Conservation (phyloP, 2,329 filamentous ascomycete species). For the Fusarium sp. region DNA sequence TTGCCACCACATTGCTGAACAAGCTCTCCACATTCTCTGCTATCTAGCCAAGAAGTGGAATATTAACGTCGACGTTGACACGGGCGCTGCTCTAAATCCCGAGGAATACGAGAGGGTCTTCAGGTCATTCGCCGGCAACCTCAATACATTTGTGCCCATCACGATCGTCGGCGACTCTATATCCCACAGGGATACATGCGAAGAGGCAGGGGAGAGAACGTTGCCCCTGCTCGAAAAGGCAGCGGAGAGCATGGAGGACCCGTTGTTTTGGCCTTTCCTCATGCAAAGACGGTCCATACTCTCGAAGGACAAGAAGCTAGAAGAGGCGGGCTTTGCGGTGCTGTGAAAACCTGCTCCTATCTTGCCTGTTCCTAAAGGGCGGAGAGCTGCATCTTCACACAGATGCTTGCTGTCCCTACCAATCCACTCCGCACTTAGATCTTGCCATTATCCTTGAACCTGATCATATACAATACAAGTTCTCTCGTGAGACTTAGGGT, state of each 20-base stretch:
- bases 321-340: constrained; percentile 64
- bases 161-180: background rate
- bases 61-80: constrained; percentile 60
- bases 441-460: no score
- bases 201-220: no score
- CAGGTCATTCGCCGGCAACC: background rate
- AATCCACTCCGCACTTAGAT: no score
- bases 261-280: constrained; percentile 70
- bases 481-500: no score
- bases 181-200: background rate
- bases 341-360: constrained; percentile 3
- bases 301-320: constrained; percentile 58
- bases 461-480: no score
- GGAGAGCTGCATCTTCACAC: background rate
- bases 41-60: constrained; percentile 70
- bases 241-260: constrained; percentile 57
- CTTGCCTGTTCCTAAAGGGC: background rate
- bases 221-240: no score
- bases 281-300: constrained; percentile 68
- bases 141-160: background rate
- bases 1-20: constrained; percentile 69
- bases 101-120: constrained; percentile 33
- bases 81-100: constrained; percentile 43
- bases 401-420: constrained; percentile 19
- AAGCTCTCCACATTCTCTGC: constrained; percentile 69